Evolutionary conservation across 352 stramenopile species (phyloP), one percentile per base, ranked within the genome.

Genomic region (Elongisporangium prolatum): DNA sequence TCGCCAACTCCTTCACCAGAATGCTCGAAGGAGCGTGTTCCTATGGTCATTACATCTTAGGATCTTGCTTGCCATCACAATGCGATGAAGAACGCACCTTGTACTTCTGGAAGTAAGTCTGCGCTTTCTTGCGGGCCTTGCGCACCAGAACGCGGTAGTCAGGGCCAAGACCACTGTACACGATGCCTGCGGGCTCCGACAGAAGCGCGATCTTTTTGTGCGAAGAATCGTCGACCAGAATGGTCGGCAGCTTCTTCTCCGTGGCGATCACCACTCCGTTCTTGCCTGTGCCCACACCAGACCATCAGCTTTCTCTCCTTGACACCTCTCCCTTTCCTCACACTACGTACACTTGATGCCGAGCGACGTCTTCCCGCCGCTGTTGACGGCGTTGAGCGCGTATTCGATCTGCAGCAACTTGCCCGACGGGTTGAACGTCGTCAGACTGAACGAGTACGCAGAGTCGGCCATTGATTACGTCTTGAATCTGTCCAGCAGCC

Each of bases 321-420:
- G 5, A 40, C 11, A 16, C 22, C 25, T 58, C n/a, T 22, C 9
- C 24, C 47, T 6, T 24, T 11, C 50, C 22, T 5, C 21, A 21
- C 11, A 44, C 24, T n/a, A 85, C 77, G 40, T 75, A 93, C 84
- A 92, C 56, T 92, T 91, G 71, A 99, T 99, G 65, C 98, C 98
- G 18, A 99, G 75, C 48, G 96, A 98, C 21, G 96, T 98, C 61
- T 98, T 97, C 22, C 98, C 98, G 65, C 98, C 94, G 57, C 89
- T 90, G 68, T 97, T 93, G n/a, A 99, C 97, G 8, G 97, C 97
- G 63, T 98, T 99, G 2, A 99, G 84, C 24, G 98, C 98, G 67
- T 99, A 99, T 77, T 99, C 97, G 67, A 99, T 99, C 84, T 99
- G 97, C 51, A 99, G 86, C 51, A 99, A 86, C 83, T 99, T 99